Percentiles rank a stretch among this genome's conserved stretches.
Evolutionary conservation across 169 alveolate species (phyloP).

Genomic region (Plasmodium falciparum): DNA sequence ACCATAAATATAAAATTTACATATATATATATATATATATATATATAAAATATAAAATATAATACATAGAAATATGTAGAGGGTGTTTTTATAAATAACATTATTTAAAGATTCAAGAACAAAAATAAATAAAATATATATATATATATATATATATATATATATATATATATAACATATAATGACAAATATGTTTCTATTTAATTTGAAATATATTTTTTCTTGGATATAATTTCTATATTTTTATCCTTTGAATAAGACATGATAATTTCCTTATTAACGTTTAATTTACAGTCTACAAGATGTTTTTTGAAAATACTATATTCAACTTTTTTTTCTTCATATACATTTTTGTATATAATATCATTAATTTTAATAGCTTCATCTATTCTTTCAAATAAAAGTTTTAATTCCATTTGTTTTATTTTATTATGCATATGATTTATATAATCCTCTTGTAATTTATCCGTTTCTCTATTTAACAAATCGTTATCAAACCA

Average conservation of each 20-base stretch:
- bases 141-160: too few species aligned
- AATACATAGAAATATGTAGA: too few species aligned
- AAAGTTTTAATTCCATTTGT: slow-evolving; percentile 30
- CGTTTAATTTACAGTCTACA: slow-evolving; percentile 49
- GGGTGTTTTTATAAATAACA: too few species aligned
- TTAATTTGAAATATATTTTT: background rate
- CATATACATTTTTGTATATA: slow-evolving; percentile 14
- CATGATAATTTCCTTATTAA: slow-evolving; percentile 28
- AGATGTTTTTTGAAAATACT: slow-evolving; percentile 30
- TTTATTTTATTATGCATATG: slow-evolving; percentile 53
- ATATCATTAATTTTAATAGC: slow-evolving; percentile 51
- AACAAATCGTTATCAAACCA: background rate
- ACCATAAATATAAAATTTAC: too few species aligned
- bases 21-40: too few species aligned
- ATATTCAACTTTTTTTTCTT: slow-evolving; percentile 45
- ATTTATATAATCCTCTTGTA: slow-evolving; percentile 61
- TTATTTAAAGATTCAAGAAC: too few species aligned
- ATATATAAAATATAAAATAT: too few species aligned
- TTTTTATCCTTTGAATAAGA: slow-evolving; percentile 39
- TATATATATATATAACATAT: too few species aligned
- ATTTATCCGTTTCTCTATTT: slow-evolving; percentile 30
- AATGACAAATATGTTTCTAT: too few species aligned
- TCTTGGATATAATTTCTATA: slow-evolving; percentile 29
- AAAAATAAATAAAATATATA: too few species aligned
- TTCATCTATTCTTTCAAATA: slow-evolving; percentile 66